These are phyloP conservation scores for Tillandsia fasciculata DNA, from an alignment of 176 grass and related monocot genomes.

Conservation along the genomic window DNA sequence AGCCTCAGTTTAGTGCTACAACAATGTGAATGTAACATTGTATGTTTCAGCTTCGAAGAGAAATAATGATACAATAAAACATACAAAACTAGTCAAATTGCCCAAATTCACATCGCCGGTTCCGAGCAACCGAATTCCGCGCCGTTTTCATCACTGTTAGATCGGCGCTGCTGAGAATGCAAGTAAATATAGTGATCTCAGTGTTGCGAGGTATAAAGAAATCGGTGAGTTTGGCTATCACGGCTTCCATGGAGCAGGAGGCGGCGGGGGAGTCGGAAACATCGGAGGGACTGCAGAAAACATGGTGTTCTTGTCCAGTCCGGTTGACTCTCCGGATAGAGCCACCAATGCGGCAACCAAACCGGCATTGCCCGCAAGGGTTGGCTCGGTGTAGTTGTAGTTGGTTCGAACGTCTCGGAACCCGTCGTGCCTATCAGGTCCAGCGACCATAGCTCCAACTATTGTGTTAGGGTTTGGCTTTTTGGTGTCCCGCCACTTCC, in stretches of 20 bases:
- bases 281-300: constrained; percentile 87
- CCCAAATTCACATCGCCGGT: no score
- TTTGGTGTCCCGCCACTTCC: constrained; percentile 81
- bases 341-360: constrained; percentile 71
- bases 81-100: no score
- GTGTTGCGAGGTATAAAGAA: constrained; percentile 13
- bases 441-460: constrained; percentile 72
- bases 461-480: constrained; percentile 75
- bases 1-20: no score
- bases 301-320: constrained; percentile 85
- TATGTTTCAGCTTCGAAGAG: no score
- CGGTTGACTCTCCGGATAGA: constrained; percentile 54
- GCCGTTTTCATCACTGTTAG: constrained; percentile 26
- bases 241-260: constrained; percentile 81
- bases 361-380: constrained; percentile 78
- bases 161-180: constrained; percentile 12
- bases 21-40: no score
- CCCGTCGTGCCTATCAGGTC: constrained; percentile 64
- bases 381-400: constrained; percentile 84
- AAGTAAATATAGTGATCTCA: constrained; percentile 15
- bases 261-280: constrained; percentile 75
- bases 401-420: constrained; percentile 71
- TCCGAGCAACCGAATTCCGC: neutral
- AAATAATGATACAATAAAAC: no score
- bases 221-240: constrained; percentile 15